Base-by-base conservation (phyloP, 441 rosid genomes). In the Populus hybrid region DNA sequence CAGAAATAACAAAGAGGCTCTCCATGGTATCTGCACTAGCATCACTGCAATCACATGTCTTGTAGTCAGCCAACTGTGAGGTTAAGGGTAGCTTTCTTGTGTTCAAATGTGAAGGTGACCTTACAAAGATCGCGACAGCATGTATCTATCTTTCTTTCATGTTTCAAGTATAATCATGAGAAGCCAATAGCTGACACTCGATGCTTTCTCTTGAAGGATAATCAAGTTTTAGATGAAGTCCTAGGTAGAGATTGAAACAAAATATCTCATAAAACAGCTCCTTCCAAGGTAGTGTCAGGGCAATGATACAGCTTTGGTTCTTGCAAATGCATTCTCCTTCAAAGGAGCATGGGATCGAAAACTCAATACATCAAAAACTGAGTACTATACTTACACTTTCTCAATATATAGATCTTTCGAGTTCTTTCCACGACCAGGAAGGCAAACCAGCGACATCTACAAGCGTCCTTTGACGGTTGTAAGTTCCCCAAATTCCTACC, bases 251-350 rank as follows among this genome's bases (percentile, higher is more conserved):
- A 77, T 68, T 26, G 59, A 23, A 79, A 80, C 36, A 76, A 69
- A 18, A 80, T 73, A 24, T 40, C 77, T 79, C 4, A 72, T 82
- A 11, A 46, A 69, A 26, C 40, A 61, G 24, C 24, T 77, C n/a
- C 67, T 76, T 40, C 46, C 75, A 34, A 16, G 54, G 11, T 35
- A 16, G 4, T 59, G 72, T 38, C 30, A 77, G 10, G 6, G 50
- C 30, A 42, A 28, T 9, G 32, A n/a, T 9, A 70, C 76, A 24
- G 50, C 2, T 24, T 69, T 75, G 7, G 32, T 83, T 14, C 78
- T 83, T 3, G 79, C 75, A 21, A 79, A 83, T 71, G 85, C 80
- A 21, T 61, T 80, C 38, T 80, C 78, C 76, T 83, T 78, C 81
- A 77, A 80, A 75, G 81, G 75, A 0, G 35, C 75, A 7, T 80